Conservation (phyloP, 257 asterid genomes). For the Capsicum rhomboideum region DNA sequence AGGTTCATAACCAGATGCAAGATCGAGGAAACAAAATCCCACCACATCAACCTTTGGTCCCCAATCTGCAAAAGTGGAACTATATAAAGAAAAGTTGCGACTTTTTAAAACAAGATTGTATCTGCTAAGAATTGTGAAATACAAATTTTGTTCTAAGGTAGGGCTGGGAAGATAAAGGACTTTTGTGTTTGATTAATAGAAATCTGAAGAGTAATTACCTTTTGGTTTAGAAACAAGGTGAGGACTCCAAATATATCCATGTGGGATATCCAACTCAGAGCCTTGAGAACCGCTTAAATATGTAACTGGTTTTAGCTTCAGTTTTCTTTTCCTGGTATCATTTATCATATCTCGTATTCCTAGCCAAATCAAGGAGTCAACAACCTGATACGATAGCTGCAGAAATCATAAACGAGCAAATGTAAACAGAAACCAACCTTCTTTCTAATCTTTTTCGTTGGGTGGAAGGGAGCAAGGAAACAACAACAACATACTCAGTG, state of each 20-base stretch:
- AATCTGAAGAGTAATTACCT: conserved; percentile 34
- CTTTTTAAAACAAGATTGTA: background rate
- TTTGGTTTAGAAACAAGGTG: conserved; percentile 98
- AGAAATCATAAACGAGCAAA: conserved; percentile 24
- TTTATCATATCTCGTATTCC: conserved; percentile 95
- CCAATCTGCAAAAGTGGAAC: conserved; percentile 71
- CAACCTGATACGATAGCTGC: conserved; percentile 97
- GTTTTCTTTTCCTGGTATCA: conserved; percentile 80
- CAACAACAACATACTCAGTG: no score
- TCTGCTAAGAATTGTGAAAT: background rate
- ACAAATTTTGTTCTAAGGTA: background rate
- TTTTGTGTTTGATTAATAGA: background rate
- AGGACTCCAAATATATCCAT: conserved; percentile 98
- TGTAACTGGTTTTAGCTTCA: conserved; percentile 86
- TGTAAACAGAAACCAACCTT: background rate
- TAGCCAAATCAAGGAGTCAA: conserved; percentile 93
- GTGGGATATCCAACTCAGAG: conserved; percentile 73
- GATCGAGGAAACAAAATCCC: conserved; percentile 99
- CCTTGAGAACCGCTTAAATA: conserved; percentile 90
- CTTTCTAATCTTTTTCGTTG: background rate
- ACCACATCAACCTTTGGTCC: conserved; percentile 93
- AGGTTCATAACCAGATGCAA: conserved; percentile 78
- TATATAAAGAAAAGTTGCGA: conserved; percentile 3
- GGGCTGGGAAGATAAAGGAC: background rate
- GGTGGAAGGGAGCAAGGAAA: background rate